Base-by-base conservation (phyloP, 2,329 filamentous ascomycete species). In the Cryphonectria parasitica region DNA sequence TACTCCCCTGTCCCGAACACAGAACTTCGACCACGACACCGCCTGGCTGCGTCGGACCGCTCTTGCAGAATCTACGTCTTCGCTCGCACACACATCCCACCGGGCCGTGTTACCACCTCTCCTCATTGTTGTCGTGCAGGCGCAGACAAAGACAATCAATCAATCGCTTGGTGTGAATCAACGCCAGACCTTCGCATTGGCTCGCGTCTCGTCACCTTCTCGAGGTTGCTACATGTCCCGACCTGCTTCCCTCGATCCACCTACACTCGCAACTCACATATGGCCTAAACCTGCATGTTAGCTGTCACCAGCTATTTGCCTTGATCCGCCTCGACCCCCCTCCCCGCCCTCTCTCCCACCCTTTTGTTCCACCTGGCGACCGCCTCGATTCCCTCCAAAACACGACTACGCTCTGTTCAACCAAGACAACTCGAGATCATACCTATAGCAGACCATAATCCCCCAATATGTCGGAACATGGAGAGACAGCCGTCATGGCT, bases 391-490 rank as follows among this genome's bases (percentile, higher is more conserved):
- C 43, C 63, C 45, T 15, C 69, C 41, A 43, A 39, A 25, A 39
- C 7, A n/a, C 66, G 43, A 19, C 43, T 19, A 22, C 43, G 17
- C 43, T 45, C 17, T 5, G n/a, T 41, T 39, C 36, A 64, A 15
- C 62, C 7, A 34, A 66, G 43, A 34, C 43, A 36, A n/a, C 28
- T 36, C 64, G 41, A 49, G 43, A 39, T n/a, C 13, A 36, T n/a
- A 19, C 45, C 22, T 43, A 15, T n/a, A 45, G 43, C 68, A 68
- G 69, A 31, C 15, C 34, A 36, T 2, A 49, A 49, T n/a, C n/a
- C 10, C n/a, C 43, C 66, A 72, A 39, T 70, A 80, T 80, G 79
- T 76, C 78, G 68, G 75, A 73, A 49, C 75, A 74, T 67, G 78
- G 77, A 67, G 77, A 78, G 70, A 74, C 76, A 73, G 72, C 74